Base-by-base conservation (phyloP, 1,139 yeast species). In the Geotrichum restrictum region DNA sequence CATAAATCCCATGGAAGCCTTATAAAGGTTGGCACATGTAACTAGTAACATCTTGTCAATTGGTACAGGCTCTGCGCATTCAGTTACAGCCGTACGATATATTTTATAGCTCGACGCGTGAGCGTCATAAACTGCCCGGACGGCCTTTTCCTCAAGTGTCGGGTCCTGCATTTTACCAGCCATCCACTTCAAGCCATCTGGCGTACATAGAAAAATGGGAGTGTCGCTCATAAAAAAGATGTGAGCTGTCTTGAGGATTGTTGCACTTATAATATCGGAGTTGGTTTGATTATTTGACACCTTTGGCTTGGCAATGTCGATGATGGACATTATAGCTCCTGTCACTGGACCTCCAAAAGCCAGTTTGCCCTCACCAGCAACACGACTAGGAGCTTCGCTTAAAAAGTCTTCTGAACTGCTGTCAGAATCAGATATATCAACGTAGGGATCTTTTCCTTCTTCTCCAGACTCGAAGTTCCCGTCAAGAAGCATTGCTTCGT, bases 171-270 rank as follows among this genome's bases (percentile, higher is more conserved):
- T 56, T 45, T 64, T 66, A 13, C 62, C 65, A 7, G 67, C 62
- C 14, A 76, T 60, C 77, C 79, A 74, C 41, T 64, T 62, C 24
- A 75, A 50, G 6, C 80, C 80, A 31, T 59, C 57, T 2, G 68
- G 63, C 3, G 77, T 69, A 44, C 76, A 66, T 7, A 75, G 60
- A 0, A 77, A 69, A 45, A 75, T 66, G 0, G 73, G 63, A 0
- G 74, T 65, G 56, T 52, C 58, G 36, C 59, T 54, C 14, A 61
- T 49, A 46, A 57, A 54, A 24, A 60, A 49, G 33, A 27, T 27
- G 16, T 48, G 37, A 21, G 46, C 29, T 3, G 47, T 36, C 16
- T 39, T 41, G 13, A 27, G 16, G 13, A 48, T 16, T 13, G 51
- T 48, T 5, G 51, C 47, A 27, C 24, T 42, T 32, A 48, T 19